phyloP scores from a whole-genome alignment of 2,329 filamentous ascomycete species.

The Pseudogymnoascus sp. region DNA sequence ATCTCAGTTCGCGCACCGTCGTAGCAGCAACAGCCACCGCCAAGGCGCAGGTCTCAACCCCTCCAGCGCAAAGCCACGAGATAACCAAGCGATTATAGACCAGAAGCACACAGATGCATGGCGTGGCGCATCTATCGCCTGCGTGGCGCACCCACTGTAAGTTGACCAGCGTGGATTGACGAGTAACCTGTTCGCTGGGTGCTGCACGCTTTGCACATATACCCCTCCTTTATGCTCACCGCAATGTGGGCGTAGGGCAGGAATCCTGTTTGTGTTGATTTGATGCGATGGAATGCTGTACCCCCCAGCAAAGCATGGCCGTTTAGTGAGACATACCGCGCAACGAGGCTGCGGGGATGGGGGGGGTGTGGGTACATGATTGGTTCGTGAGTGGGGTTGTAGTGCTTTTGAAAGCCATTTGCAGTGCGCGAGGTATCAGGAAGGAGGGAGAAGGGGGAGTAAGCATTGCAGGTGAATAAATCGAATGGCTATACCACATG shows the following conservation, averaged over 20 bases:
- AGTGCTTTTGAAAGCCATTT: neutral
- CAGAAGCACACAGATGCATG: neutral
- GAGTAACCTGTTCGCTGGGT: slow-evolving; percentile 2
- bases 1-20: neutral
- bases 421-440: neutral
- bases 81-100: neutral
- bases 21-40: neutral
- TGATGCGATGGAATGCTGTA: neutral
- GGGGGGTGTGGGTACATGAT: neutral
- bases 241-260: neutral
- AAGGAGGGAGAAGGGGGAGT: neutral
- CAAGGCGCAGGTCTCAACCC: neutral
- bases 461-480: neutral
- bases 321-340: neutral
- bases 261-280: neutral
- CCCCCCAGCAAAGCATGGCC: neutral
- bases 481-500: neutral
- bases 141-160: slow-evolving; percentile 1
- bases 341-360: neutral
- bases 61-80: neutral
- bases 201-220: slow-evolving; percentile 1
- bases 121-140: neutral
- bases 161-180: neutral
- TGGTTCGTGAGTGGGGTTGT: neutral
- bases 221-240: slow-evolving; percentile 5